Base-by-base conservation (phyloP, 164 flowering plant species). In the Chimonanthus salicifolius region DNA sequence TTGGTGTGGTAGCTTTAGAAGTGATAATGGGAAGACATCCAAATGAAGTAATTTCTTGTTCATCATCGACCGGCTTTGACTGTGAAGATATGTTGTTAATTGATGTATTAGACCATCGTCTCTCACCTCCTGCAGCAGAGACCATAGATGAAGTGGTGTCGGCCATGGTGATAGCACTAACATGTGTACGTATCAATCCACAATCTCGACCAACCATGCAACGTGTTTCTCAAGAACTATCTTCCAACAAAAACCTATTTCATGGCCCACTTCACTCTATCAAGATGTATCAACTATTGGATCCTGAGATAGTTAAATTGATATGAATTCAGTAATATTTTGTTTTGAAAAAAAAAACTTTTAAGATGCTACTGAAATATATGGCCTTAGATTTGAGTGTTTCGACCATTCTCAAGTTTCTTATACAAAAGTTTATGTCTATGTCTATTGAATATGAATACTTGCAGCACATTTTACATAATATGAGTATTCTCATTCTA, bases 1-100 rank as follows among this genome's bases (percentile, higher is more conserved):
- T 66, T n/a, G 69, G 69, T 9, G 69, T 66, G 47, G 20, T 66
- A 18, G 49, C 3, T 44, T 18, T 66, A 3, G 69, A 66, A 66
- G 63, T 51, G 63, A 70, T 70, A 10, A 43, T 54, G 49, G 72
- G 72, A 44, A 72, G 18, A 16, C 74, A 72, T 72, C 74, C 74
- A 7, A 49, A 68, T 2, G 74, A 72, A 43, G 68, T 62, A 33
- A 62, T 72, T 47, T 62, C 68, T n/a, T 62, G 68, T n/a, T 54
- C 8, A 54, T n/a, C 60, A 10, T 33, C 33, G 33, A 33, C 33
- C 33, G 60, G 10, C n/a, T 11, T 5, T 9, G 4, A 54, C 16
- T 54, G 5, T n/a, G 58, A 10, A 49, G 10, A 50, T 20, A 18
- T 21, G 20, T 13, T 48, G 20, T 13, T 69, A 20, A 49, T 45